Evolutionary conservation across 768 basidiomycete species (phyloP).

Genomic region (Pulveroboletus frians): DNA sequence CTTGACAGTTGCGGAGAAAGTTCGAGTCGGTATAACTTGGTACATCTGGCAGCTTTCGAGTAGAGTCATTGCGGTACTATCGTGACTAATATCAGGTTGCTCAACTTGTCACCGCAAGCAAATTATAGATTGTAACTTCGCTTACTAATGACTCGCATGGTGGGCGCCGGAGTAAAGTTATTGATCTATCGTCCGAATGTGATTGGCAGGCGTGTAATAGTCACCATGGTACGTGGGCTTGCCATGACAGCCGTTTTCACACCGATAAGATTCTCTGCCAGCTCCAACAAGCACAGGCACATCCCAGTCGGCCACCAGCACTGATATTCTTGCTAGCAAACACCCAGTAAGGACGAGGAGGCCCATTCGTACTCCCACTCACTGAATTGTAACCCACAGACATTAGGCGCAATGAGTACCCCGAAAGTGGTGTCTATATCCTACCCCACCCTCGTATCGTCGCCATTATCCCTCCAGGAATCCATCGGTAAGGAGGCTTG

Average conservation of each 20-base stretch:
- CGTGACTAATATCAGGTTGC: not conserved
- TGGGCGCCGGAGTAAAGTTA: no score
- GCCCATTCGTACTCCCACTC: conserved; percentile 4
- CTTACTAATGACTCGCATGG: no score
- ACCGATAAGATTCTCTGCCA: no score
- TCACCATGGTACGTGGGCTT: no score
- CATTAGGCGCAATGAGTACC: conserved; percentile 10
- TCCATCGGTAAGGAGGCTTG: conserved; percentile 52
- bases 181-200: no score
- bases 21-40: not conserved
- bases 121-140: no score
- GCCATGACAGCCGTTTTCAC: no score
- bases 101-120: not conserved
- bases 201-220: no score
- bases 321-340: not conserved
- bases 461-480: conserved; percentile 46
- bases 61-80: not conserved
- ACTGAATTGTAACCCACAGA: conserved; percentile 10
- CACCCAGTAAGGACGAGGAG: conserved; percentile 4
- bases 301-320: not conserved
- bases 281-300: not conserved
- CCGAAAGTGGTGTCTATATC: conserved; percentile 47
- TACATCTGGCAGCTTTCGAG: not conserved
- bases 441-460: conserved; percentile 51
- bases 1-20: not conserved